phyloP scores from a whole-genome alignment of 2,329 filamentous ascomycete genomes.

The Microthyrium microscopicum region DNA sequence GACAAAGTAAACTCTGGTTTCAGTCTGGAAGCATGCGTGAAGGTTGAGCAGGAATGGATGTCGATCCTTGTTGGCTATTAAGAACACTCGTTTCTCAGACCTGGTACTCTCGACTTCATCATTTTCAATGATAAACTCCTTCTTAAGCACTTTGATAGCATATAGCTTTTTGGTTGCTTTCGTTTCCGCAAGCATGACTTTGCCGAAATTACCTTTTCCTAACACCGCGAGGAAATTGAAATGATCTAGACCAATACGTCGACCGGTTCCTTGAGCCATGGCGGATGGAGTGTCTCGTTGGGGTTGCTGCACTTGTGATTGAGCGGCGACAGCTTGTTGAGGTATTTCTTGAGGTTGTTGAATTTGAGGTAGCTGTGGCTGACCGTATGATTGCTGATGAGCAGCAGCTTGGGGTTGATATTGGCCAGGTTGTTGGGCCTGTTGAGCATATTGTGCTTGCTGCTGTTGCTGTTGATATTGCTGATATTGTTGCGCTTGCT shows the following conservation, averaged over 20 bases:
- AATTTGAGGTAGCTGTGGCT: slow-evolving; percentile 22
- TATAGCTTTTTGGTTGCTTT: slow-evolving; percentile 85
- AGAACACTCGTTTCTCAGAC: slow-evolving; percentile 92
- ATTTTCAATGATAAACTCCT: slow-evolving; percentile 99
- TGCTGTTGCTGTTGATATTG: too few relatives aligned
- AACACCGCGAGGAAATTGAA: slow-evolving; percentile 98
- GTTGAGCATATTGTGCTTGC: slow-evolving; percentile 2
- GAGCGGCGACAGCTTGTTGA: slow-evolving; percentile 19
- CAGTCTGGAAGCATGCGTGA: slow-evolving; percentile 97
- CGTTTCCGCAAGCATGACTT: slow-evolving; percentile 97
- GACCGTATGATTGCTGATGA: slow-evolving; percentile 3
- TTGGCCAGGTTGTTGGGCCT: slow-evolving; percentile 3
- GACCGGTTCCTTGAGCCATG: slow-evolving; percentile 51
- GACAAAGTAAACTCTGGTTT: slow-evolving; percentile 96
- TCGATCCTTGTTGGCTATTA: slow-evolving; percentile 91
- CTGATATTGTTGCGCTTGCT: too few relatives aligned
- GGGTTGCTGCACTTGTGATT: slow-evolving; percentile 21
- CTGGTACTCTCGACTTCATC: slow-evolving; percentile 96
- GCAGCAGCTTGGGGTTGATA: too few relatives aligned
- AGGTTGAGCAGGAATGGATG: slow-evolving; percentile 92
- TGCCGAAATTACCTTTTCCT: slow-evolving; percentile 98
- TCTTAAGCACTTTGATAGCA: slow-evolving; percentile 97
- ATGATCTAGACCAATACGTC: slow-evolving; percentile 86
- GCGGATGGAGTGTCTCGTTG: slow-evolving; percentile 41
- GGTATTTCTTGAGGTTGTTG: slow-evolving; percentile 31